These are phyloP conservation scores for Mortierella sp. DNA, from an alignment of 371 early-diverging fungal species.

Conservation along the genomic window DNA sequence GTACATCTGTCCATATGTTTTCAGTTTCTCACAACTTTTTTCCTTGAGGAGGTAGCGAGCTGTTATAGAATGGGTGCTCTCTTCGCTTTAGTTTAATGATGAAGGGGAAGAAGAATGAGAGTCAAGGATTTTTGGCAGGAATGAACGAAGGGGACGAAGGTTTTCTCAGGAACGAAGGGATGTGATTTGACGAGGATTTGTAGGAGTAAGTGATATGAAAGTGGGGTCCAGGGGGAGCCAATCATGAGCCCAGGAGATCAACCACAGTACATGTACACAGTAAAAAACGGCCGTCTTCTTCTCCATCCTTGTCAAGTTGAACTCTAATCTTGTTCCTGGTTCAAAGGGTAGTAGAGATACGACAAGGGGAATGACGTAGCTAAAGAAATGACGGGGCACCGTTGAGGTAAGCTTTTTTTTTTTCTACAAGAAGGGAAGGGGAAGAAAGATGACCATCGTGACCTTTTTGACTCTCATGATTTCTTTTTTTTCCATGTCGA, in stretches of 20 bases:
- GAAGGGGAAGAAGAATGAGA: neutral
- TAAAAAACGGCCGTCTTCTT: neutral
- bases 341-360: neutral
- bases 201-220: too few relatives aligned
- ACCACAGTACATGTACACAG: too few relatives aligned
- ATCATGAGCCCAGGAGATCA: neutral
- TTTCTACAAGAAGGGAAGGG: too few relatives aligned
- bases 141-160: neutral
- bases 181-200: neutral
- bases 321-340: conserved; percentile 10
- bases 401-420: too few relatives aligned
- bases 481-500: neutral
- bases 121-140: neutral
- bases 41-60: neutral
- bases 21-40: neutral
- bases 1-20: neutral
- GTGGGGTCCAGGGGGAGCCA: neutral
- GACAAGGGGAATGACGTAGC: neutral
- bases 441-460: neutral
- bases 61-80: neutral
- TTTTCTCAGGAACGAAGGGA: conserved; percentile 3
- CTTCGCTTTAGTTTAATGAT: neutral
- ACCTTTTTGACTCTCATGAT: neutral
- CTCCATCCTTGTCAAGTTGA: neutral
- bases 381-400: neutral